Evolutionary conservation across 257 asterid genomes (phyloP).

Genomic region (Salvia rosmarinus): DNA sequence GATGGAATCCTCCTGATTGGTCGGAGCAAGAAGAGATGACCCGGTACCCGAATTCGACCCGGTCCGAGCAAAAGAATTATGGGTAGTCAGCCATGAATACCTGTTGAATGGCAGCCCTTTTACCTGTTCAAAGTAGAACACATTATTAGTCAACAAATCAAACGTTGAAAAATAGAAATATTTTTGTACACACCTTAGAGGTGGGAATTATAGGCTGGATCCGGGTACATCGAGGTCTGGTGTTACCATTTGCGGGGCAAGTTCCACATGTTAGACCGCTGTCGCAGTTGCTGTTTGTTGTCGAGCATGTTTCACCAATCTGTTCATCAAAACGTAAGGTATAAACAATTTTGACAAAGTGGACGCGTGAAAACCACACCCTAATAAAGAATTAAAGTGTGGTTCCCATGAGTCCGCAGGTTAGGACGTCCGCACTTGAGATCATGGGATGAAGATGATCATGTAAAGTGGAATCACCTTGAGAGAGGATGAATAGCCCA

Average conservation of each 20-base stretch:
- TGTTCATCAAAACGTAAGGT: too few relatives aligned
- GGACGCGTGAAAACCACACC: too few relatives aligned
- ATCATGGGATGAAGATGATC: too few relatives aligned
- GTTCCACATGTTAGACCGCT: conserved; percentile 59
- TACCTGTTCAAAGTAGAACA: conserved; percentile 38
- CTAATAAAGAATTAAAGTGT: too few relatives aligned
- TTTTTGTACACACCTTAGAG: conserved; percentile 47
- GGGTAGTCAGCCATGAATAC: conserved; percentile 86
- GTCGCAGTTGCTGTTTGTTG: conserved; percentile 50
- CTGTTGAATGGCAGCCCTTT: conserved; percentile 64
- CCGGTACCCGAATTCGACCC: conserved; percentile 62
- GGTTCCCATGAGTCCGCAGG: too few relatives aligned
- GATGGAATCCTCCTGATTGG: conserved; percentile 76
- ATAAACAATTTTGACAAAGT: too few relatives aligned
- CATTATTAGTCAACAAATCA: not conserved
- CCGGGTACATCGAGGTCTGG: conserved; percentile 79
- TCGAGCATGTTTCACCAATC: conserved; percentile 83
- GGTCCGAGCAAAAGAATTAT: conserved; percentile 68
- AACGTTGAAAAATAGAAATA: not conserved
- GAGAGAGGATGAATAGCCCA: too few relatives aligned
- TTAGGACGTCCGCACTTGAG: too few relatives aligned
- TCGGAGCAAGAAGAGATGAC: conserved; percentile 60
- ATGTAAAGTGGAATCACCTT: too few relatives aligned
- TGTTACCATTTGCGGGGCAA: conserved; percentile 76
- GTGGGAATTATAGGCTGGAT: conserved; percentile 68